phyloP scores from a whole-genome alignment of 768 basidiomycete genomes.

The Suillus plorans region DNA sequence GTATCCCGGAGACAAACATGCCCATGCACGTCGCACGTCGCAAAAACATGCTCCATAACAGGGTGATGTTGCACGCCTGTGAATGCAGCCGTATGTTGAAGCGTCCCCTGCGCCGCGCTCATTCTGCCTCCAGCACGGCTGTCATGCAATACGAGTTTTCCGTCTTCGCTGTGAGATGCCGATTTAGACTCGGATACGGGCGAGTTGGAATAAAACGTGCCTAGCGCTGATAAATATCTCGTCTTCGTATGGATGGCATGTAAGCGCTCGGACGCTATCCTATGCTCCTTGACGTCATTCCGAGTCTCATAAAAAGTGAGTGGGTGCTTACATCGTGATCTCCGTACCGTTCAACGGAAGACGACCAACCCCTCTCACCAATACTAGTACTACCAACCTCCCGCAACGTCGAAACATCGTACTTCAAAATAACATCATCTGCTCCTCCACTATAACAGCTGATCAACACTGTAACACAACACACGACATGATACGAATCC shows the following conservation, averaged over 20 bases:
- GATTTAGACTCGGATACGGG: neutral
- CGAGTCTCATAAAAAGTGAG: neutral
- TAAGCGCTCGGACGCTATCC: conserved; percentile 65
- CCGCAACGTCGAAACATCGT: conserved; percentile 45
- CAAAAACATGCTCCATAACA: conserved; percentile 64
- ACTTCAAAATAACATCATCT: conserved; percentile 51
- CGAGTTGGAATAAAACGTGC: neutral
- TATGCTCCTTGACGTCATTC: conserved; percentile 25
- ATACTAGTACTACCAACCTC: neutral
- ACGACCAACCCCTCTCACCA: neutral
- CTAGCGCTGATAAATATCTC: conserved; percentile 53
- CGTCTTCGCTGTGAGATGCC: conserved; percentile 59
- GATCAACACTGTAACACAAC: neutral
- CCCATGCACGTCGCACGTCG: conserved; percentile 59
- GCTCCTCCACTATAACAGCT: conserved; percentile 49
- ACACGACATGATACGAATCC: neutral
- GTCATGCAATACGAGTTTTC: conserved; percentile 64
- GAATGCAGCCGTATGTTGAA: conserved; percentile 56
- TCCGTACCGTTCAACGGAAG: conserved; percentile 28
- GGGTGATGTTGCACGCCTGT: conserved; percentile 72
- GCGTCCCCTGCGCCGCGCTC: conserved; percentile 45
- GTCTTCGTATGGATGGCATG: conserved; percentile 67
- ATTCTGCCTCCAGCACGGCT: conserved; percentile 39
- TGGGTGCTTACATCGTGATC: conserved; percentile 29
- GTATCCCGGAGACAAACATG: conserved; percentile 65